Base-by-base conservation (phyloP, 2,329 filamentous ascomycete species). In the Trichoderma koningiopsis region DNA sequence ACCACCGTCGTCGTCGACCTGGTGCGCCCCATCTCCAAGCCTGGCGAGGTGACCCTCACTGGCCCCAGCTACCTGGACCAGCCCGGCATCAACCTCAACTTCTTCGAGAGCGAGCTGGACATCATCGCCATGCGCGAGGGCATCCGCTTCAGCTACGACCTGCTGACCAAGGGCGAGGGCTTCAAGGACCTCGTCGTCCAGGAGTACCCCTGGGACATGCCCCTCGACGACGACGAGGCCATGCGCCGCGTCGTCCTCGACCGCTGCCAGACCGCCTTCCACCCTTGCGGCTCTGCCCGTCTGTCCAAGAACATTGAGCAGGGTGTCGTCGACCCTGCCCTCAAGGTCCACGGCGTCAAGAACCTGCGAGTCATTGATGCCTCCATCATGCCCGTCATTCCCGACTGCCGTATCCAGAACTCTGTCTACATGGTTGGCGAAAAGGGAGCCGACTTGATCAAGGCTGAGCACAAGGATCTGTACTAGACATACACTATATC, bases 191-290 rank as follows among this genome's bases (percentile, higher is more conserved):
- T 87, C 59, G 78, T 88, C 11, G 78, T 77, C 0, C 80, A 76
- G 5, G 84, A 87, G 67, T 90, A 89, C 74, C 88, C 88, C 0
- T 89, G 86, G 86, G 77, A 82, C 0, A 88, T 90, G 85, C 87
- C 87, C 0, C 80, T 84, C 2, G 74, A 86, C 14, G 82, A 81
- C 0, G 86, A 89, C 63, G 83, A 85, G 68, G 83, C 79, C 1
- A 89, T 90, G 87, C 83, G 85, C 53, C 81, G 81, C 61, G 78
- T 82, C 49, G 83, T 89, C 14, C 76, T 89, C 8, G 87, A 89
- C 68, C 80, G 87, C n/a, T 85, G 78, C 35, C 86, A 89, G 78
- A 89, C 87, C 3, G 83, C 81, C 0, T 89, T 87, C 79, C 85
- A 88, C 72, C 86, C 87, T 3, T 88, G 85, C 63, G 87, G 88